Percentiles rank a stretch among this genome's conserved stretches.
phyloP scores from a whole-genome alignment of 352 stramenopile species.

The Phytophthora ohioensis region DNA sequence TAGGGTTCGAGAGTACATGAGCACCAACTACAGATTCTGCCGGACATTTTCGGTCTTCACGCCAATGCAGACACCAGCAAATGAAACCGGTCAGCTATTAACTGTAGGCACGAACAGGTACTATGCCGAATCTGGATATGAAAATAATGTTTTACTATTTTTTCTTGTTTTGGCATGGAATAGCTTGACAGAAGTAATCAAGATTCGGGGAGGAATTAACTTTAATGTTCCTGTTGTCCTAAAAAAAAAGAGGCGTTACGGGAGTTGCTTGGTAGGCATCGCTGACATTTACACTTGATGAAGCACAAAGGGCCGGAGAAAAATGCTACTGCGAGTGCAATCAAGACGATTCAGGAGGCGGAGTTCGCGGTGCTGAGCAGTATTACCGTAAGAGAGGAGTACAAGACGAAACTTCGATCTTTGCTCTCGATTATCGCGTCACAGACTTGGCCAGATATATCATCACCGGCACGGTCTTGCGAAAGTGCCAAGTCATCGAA shows the following conservation, averaged over 20 bases:
- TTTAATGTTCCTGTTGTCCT: too few relatives aligned
- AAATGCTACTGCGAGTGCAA: neutral
- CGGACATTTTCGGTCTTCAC: slow-evolving; percentile 94
- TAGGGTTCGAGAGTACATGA: slow-evolving; percentile 86
- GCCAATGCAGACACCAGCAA: slow-evolving; percentile 95
- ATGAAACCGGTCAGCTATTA: slow-evolving; percentile 82
- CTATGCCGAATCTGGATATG: too few relatives aligned
- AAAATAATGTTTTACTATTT: too few relatives aligned
- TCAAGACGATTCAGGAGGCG: slow-evolving; percentile 40
- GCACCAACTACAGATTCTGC: slow-evolving; percentile 80
- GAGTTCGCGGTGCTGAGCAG: slow-evolving; percentile 50
- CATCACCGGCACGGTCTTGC: neutral
- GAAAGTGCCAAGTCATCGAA: neutral
- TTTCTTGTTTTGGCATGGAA: too few relatives aligned
- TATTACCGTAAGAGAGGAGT: slow-evolving; percentile 61
- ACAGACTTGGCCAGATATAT: neutral
- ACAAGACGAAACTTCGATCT: slow-evolving; percentile 48
- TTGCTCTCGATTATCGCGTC: slow-evolving; percentile 35
- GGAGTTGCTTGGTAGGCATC: too few relatives aligned
- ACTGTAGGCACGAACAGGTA: slow-evolving; percentile 49
- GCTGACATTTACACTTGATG: neutral
- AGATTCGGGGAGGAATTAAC: too few relatives aligned
- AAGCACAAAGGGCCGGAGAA: neutral
- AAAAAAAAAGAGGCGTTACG: too few relatives aligned
- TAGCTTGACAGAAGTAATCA: too few relatives aligned